phyloP scores from a whole-genome alignment of 2,329 filamentous ascomycete species.

The Aspergillus ustus region DNA sequence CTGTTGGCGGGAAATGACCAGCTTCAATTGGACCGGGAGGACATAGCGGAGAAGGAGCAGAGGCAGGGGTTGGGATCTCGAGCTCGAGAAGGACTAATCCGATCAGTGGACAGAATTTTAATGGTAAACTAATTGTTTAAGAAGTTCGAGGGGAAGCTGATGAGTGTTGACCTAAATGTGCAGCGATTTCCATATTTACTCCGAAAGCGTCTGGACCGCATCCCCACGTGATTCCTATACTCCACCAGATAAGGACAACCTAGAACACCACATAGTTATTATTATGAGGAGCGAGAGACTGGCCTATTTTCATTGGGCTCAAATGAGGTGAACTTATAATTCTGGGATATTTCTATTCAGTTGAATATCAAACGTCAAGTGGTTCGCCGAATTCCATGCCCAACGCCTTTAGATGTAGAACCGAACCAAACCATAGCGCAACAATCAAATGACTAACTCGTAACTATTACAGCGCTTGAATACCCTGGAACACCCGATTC shows the following conservation, averaged over 20 bases:
- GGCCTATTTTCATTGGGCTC: neutral
- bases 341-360: neutral
- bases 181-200: conserved; percentile 12
- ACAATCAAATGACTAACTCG: neutral
- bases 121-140: neutral
- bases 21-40: conserved; percentile 33
- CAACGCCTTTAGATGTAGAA: conserved; percentile 1
- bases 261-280: too few relatives aligned
- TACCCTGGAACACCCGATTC: conserved; percentile 59
- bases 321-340: neutral
- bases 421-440: neutral
- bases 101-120: too few relatives aligned
- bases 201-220: conserved; percentile 5
- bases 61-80: neutral
- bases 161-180: neutral
- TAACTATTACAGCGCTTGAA: conserved; percentile 49
- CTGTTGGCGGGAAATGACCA: conserved; percentile 27
- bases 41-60: conserved; percentile 33
- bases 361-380: neutral
- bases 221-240: conserved; percentile 15
- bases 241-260: neutral
- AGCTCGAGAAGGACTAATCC: neutral
- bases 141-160: neutral
- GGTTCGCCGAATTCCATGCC: neutral
- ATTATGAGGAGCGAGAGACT: neutral